Percentiles rank a stretch among this genome's conserved stretches.
phyloP scores from a whole-genome alignment of 306 rosid genomes.

The Medicago ruthenica region DNA sequence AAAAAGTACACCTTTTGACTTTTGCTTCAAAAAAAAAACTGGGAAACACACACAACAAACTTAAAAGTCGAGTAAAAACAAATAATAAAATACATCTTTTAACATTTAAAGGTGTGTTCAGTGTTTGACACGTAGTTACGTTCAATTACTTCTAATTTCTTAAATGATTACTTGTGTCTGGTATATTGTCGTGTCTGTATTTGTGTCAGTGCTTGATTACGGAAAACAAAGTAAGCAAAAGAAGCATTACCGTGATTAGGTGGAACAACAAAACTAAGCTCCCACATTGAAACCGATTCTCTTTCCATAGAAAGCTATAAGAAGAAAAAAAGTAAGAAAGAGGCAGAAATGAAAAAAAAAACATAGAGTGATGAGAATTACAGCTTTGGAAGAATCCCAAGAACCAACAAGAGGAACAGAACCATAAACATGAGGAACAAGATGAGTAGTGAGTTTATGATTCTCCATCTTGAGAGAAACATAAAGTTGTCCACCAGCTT shows the following conservation, averaged over 20 bases:
- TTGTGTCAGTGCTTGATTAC: no score
- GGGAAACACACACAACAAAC: background rate
- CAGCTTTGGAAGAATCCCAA: slow-evolving; percentile 95
- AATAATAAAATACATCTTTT: no score
- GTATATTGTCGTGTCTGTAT: no score
- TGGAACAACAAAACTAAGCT: slow-evolving; percentile 96
- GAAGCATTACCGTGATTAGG: slow-evolving; percentile 80
- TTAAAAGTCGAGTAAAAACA: no score
- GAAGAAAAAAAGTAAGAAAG: background rate
- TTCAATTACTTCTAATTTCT: no score
- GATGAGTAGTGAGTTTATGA: slow-evolving; percentile 76
- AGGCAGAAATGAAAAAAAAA: background rate
- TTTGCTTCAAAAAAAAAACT: no score
- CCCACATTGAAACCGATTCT: slow-evolving; percentile 97
- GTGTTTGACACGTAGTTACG: no score
- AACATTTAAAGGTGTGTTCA: no score
- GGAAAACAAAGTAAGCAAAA: background rate
- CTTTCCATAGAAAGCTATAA: slow-evolving; percentile 84
- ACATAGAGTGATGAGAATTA: slow-evolving; percentile 15
- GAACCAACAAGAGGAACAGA: slow-evolving; percentile 90
- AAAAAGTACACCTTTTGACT: slow-evolving; percentile 18
- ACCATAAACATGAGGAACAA: slow-evolving; percentile 91
- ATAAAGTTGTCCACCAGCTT: slow-evolving; percentile 84
- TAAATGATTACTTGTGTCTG: no score
- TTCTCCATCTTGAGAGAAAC: slow-evolving; percentile 94